phyloP scores from a whole-genome alignment of 257 asterid species.

The Orobanche coerulescens region DNA sequence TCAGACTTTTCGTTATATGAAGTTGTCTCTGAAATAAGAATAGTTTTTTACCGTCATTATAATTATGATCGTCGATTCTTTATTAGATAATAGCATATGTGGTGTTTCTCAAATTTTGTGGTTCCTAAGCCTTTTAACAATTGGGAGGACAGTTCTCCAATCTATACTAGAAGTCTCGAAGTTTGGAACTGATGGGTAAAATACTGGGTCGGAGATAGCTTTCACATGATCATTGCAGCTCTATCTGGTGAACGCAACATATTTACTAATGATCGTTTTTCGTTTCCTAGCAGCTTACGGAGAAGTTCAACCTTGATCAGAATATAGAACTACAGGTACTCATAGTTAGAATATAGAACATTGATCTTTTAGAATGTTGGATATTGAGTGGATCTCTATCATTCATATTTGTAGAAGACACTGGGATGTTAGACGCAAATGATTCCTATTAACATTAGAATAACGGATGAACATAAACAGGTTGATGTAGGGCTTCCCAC shows the following conservation, averaged over 20 bases:
- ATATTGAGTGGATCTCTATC: not conserved
- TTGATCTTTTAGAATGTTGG: constrained; percentile 17
- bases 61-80: not conserved
- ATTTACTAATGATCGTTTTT: constrained; percentile 14
- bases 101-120: not conserved
- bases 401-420: not conserved
- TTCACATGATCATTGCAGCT: constrained; percentile 10
- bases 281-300: constrained; percentile 40
- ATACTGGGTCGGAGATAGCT: constrained; percentile 3
- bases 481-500: constrained; percentile 62
- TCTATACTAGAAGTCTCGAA: constrained; percentile 9
- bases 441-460: constrained; percentile 14
- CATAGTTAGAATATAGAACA: not conserved
- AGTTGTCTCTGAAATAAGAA: constrained; percentile 5
- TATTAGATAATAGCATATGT: not conserved
- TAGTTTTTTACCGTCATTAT: not conserved
- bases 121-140: not conserved
- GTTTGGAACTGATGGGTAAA: not conserved
- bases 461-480: constrained; percentile 40
- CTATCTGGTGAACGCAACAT: constrained; percentile 10
- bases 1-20: not conserved
- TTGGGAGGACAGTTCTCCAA: constrained; percentile 1
- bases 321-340: constrained; percentile 79
- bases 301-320: constrained; percentile 71
- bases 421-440: constrained; percentile 3